phyloP scores from a whole-genome alignment of 2,329 filamentous ascomycete species.

The Monilinia aucupariae region DNA sequence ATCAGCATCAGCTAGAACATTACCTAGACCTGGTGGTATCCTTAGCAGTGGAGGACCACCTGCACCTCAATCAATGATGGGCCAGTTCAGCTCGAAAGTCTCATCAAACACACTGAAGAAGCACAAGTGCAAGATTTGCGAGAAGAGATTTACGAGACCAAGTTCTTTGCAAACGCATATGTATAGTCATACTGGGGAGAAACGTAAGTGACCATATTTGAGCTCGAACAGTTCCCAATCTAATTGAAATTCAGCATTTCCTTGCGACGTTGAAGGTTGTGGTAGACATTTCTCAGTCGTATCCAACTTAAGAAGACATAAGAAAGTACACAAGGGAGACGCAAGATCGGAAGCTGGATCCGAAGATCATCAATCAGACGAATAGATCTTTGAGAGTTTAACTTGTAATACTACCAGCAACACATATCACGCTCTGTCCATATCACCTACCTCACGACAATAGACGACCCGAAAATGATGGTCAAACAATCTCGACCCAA shows the following conservation, averaged over 20 bases:
- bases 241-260: slow-evolving; percentile 60
- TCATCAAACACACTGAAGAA: slow-evolving; percentile 97
- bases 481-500: not conserved
- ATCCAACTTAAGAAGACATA: slow-evolving; percentile 87
- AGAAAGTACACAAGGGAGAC: slow-evolving; percentile 90
- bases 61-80: slow-evolving; percentile 95
- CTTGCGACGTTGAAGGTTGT: slow-evolving; percentile 90
- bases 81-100: slow-evolving; percentile 94
- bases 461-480: slow-evolving; percentile 8
- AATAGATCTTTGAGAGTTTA: slow-evolving; percentile 18
- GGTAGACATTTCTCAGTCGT: slow-evolving; percentile 96
- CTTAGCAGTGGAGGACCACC: slow-evolving; percentile 62
- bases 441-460: slow-evolving; percentile 9
- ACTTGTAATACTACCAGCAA: slow-evolving; percentile 8
- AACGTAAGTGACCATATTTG: slow-evolving; percentile 60
- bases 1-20: slow-evolving; percentile 70
- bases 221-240: not conserved
- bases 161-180: slow-evolving; percentile 96
- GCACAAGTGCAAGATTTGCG: slow-evolving; percentile 98
- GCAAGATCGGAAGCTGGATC: slow-evolving; percentile 57
- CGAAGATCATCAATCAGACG: slow-evolving; percentile 55
- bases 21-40: slow-evolving; percentile 70
- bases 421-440: slow-evolving; percentile 3
- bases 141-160: slow-evolving; percentile 92
- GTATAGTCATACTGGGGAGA: slow-evolving; percentile 97